Evolutionary conservation across 2,329 filamentous ascomycete species (phyloP), one percentile per base, ranked within the genome.

Genomic region (Fusarium sp.): DNA sequence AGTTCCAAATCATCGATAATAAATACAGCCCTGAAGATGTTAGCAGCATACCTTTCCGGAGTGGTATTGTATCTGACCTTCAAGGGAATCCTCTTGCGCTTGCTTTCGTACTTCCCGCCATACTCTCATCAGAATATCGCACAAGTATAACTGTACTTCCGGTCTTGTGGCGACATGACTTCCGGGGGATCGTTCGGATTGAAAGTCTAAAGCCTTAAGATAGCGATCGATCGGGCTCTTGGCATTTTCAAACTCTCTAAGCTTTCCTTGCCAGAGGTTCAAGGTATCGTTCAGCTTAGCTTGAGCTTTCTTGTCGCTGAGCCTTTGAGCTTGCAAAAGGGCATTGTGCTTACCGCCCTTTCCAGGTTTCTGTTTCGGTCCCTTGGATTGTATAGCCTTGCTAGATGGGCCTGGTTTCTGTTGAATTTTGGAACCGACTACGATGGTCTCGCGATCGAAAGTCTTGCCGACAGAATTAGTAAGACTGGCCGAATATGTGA

Each of bases 401-500:
- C 58, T 9, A 38, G 47, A 14, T 60, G 50, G 19, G 11, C 11
- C 10, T 9, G 19, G 4, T 21, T 46, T 62, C 17, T 38, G 20
- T 19, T 49, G 51, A 4, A 34, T 4, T 4, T 23, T 20, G 6
- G 42, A 10, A 12, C 50, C 28, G 28, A 86, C 82, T 2, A 89
- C 84, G 47, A 93, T 85, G 6, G 81, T 86, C 73, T 92, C 89
- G 0, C 89, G 89, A 23, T 90, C 82, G 7, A 92, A 81, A 4
- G 79, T 80, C 65, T 88, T 91, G 4, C 89, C 89, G 3, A 83
- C 80, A 1, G 87, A 82, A 56, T 88, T 89, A 0, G 89, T 91
- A 45, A 93, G 80, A 75, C 89, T 92, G 14, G 88, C 89, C 3
- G 91, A 89, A 73, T 93, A 94, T 2, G 83, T 81, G 26, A 84